These are phyloP conservation scores for Rehmannia glutinosa DNA, from an alignment of 257 asterid species.

Conservation along the genomic window DNA sequence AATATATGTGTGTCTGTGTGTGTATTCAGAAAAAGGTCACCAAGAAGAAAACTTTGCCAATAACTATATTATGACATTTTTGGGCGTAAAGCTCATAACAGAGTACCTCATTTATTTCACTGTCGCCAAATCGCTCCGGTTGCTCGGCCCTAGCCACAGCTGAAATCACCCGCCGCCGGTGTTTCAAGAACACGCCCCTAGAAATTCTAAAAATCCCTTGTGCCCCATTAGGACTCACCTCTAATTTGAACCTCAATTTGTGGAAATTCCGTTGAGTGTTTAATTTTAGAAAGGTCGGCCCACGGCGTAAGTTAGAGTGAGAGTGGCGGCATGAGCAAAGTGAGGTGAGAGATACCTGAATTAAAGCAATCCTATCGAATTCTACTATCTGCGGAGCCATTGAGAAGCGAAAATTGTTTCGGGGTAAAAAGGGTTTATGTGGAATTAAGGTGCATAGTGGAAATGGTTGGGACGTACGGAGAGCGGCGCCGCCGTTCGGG, in stretches of 20 bases:
- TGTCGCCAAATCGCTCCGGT: slow-evolving; percentile 40
- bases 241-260: slow-evolving; percentile 28
- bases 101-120: slow-evolving; percentile 43
- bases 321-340: slow-evolving; percentile 35
- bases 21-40: neutral
- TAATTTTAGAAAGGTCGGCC: slow-evolving; percentile 18
- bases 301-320: slow-evolving; percentile 22
- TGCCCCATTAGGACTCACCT: slow-evolving; percentile 14
- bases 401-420: slow-evolving; percentile 5
- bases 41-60: neutral
- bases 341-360: slow-evolving; percentile 46
- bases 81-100: neutral
- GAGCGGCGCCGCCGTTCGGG: slow-evolving; percentile 6
- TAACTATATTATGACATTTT: neutral
- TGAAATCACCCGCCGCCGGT: slow-evolving; percentile 38
- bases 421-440: neutral
- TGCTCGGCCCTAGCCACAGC: slow-evolving; percentile 56
- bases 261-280: slow-evolving; percentile 22
- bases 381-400: slow-evolving; percentile 57
- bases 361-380: slow-evolving; percentile 41
- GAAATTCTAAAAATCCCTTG: slow-evolving; percentile 25
- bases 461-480: neutral
- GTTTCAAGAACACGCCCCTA: slow-evolving; percentile 20
- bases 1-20: too few relatives aligned
- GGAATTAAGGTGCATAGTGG: slow-evolving; percentile 11